Conservation (phyloP, 257 asterid genomes). For the Solanum pinnatisectum region DNA sequence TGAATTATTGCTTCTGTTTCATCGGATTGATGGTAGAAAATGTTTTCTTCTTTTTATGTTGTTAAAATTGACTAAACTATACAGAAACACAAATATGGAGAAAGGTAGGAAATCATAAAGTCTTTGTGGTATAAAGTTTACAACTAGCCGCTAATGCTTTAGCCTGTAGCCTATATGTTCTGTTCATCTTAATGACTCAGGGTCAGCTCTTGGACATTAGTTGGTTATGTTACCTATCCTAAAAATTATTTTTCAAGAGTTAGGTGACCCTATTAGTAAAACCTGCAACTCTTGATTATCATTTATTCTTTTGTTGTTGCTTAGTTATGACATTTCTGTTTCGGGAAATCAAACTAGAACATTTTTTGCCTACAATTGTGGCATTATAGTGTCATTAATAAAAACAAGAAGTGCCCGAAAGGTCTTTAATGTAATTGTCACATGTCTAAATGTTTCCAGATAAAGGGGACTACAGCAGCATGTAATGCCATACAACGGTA, state of each 20-base stretch:
- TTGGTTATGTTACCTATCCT: background rate
- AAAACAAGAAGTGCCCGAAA: background rate
- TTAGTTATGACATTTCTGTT: background rate
- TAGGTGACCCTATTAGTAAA: background rate
- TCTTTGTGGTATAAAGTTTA: background rate
- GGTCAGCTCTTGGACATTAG: background rate
- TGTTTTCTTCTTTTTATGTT: background rate
- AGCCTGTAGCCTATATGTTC: background rate
- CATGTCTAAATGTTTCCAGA: no score
- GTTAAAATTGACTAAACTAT: background rate
- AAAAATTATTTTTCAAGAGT: background rate
- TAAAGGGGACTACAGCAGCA: no score
- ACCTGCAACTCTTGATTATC: background rate
- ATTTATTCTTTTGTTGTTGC: background rate
- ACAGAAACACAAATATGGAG: background rate
- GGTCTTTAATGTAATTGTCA: background rate
- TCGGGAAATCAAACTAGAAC: background rate
- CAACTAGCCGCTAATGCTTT: background rate
- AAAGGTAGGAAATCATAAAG: background rate
- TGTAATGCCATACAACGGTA: background rate
- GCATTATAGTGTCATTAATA: background rate
- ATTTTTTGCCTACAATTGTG: background rate
- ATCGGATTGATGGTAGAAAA: background rate
- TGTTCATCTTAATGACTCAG: background rate
- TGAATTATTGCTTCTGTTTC: background rate